A percentile compares a stretch with the other conserved stretches of the same genome.
These are phyloP conservation scores for Epichloe brachyelytri DNA, from an alignment of 2,329 filamentous ascomycete species.

Conservation along the genomic window DNA sequence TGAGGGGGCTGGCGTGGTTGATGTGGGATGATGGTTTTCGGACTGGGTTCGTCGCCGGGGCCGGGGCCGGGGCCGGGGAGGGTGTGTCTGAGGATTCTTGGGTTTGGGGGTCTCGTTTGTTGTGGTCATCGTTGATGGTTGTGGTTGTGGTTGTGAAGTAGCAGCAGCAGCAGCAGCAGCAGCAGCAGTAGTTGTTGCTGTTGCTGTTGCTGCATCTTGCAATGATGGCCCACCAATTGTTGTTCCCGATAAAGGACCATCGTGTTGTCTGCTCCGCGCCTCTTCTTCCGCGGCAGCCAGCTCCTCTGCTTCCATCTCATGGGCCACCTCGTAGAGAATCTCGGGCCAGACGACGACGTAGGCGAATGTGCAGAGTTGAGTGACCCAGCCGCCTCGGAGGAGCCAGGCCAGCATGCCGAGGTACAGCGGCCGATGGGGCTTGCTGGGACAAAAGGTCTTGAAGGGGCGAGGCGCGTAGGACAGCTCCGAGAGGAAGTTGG, in stretches of 20 bases:
- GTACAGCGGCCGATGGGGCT: slow-evolving; percentile 76
- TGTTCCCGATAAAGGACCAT: neutral
- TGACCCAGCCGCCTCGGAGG: slow-evolving; percentile 85
- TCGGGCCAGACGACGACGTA: slow-evolving; percentile 77
- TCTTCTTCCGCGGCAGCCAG: slow-evolving; percentile 28
- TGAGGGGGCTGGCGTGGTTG: slow-evolving; percentile 15
- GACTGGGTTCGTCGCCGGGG: slow-evolving; percentile 2
- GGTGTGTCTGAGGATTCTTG: slow-evolving; percentile 11
- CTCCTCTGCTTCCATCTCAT: slow-evolving; percentile 54
- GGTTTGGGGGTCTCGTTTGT: neutral
- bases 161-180: too few relatives aligned
- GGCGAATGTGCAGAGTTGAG: slow-evolving; percentile 80
- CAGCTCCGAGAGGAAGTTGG: slow-evolving; percentile 76
- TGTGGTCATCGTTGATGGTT: neutral
- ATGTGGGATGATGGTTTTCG: neutral
- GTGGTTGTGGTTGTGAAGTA: neutral
- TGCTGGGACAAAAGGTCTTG: slow-evolving; percentile 71
- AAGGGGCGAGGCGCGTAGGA: slow-evolving; percentile 73
- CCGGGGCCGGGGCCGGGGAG: neutral
- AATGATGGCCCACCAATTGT: neutral
- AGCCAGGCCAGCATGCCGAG: slow-evolving; percentile 90
- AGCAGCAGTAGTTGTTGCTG: neutral
- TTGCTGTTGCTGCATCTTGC: neutral
- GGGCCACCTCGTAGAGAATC: slow-evolving; percentile 68
- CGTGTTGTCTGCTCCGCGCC: slow-evolving; percentile 5